Conservation (phyloP, 179 eudicot species). For the Beta macrorhiza region DNA sequence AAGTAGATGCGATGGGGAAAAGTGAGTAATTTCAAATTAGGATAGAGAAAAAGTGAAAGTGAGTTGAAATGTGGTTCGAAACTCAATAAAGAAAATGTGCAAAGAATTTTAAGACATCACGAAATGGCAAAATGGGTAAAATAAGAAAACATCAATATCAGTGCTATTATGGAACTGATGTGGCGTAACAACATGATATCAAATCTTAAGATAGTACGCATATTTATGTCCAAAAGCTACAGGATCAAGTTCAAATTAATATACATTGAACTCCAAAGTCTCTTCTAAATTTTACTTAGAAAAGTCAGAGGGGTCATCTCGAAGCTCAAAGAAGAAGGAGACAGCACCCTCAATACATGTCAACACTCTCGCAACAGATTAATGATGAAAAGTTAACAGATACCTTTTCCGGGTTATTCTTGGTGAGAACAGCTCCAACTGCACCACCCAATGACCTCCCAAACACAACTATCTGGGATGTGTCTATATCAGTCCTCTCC, state of each 20-base stretch:
- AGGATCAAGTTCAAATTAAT: not conserved
- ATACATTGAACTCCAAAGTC: not conserved
- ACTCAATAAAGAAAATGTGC: too few species aligned
- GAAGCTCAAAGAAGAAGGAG: not conserved
- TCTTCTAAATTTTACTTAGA: not conserved
- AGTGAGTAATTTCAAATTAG: too few species aligned
- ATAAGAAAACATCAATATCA: too few species aligned
- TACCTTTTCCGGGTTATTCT: constrained; percentile 90
- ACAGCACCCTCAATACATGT: not conserved
- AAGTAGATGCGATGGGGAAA: too few species aligned
- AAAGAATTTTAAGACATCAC: not conserved
- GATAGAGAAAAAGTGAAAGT: too few species aligned
- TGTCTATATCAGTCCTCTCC: constrained; percentile 87
- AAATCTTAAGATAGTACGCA: not conserved
- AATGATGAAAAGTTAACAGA: not conserved
- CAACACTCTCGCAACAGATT: not conserved
- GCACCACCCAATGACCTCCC: constrained; percentile 99
- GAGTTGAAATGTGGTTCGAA: too few species aligned
- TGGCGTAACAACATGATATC: not conserved
- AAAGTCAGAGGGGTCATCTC: not conserved
- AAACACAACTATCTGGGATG: constrained; percentile 77
- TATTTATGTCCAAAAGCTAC: not conserved
- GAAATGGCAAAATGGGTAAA: too few species aligned
- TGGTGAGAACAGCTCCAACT: constrained; percentile 74
- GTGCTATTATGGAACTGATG: not conserved